phyloP scores from a whole-genome alignment of 2,329 filamentous ascomycete species.

The Fusarium siculi region DNA sequence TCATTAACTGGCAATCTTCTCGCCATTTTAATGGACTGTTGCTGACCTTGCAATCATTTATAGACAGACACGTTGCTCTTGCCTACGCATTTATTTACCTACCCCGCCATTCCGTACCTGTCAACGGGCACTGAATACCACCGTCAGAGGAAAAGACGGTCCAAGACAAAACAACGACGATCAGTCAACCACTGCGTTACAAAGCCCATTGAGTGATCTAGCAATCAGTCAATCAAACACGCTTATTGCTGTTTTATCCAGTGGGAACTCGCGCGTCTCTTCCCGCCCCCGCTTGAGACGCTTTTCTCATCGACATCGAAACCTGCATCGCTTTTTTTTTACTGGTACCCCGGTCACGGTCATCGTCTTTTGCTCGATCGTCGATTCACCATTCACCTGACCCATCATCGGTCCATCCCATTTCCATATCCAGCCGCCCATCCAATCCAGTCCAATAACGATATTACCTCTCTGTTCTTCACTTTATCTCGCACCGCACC shows the following conservation, averaged over 20 bases:
- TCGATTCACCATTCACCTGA: constrained; percentile 41
- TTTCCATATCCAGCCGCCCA: constrained; percentile 29
- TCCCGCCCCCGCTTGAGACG: constrained; percentile 21
- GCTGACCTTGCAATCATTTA: constrained; percentile 27
- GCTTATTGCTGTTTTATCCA: constrained; percentile 3
- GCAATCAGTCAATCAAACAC: not conserved
- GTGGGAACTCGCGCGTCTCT: constrained; percentile 13
- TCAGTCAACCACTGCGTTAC: not conserved
- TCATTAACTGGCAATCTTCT: constrained; percentile 4
- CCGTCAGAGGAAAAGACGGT: constrained; percentile 22
- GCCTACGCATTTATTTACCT: constrained; percentile 9
- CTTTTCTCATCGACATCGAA: constrained; percentile 29
- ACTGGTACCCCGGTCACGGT: constrained; percentile 27
- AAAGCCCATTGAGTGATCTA: constrained; percentile 5
- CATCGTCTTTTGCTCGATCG: constrained; percentile 36
- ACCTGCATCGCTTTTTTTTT: constrained; percentile 34
- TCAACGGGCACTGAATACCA: constrained; percentile 14
- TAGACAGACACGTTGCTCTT: constrained; percentile 26
- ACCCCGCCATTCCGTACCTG: constrained; percentile 26
- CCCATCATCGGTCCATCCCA: constrained; percentile 41
- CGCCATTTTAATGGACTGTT: constrained; percentile 2
- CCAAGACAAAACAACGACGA: constrained; percentile 14
- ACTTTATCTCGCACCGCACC: constrained; percentile 28
- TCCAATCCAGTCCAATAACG: constrained; percentile 32
- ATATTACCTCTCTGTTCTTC: constrained; percentile 26